Percentiles rank a stretch among this genome's conserved stretches.
Evolutionary conservation across 768 basidiomycete genomes (phyloP).

Genomic region (Dacryopinax primogenitus): DNA sequence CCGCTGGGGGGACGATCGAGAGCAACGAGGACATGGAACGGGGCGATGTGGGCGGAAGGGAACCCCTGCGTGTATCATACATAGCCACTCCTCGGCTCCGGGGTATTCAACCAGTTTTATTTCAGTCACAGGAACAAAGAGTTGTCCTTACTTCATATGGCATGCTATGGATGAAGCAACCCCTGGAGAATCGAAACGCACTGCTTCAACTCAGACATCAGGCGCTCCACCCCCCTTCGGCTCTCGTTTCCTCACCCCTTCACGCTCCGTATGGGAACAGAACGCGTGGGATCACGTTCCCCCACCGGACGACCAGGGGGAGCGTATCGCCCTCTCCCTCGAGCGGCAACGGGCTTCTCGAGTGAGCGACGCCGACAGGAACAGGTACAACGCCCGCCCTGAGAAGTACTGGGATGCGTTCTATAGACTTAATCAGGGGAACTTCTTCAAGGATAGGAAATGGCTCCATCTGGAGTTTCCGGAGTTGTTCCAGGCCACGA

Average conservation of each 20-base stretch:
- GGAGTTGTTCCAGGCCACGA: slow-evolving; percentile 60
- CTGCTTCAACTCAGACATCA: not conserved
- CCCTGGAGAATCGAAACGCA: too few species aligned
- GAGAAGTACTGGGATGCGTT: slow-evolving; percentile 68
- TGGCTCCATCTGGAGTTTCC: slow-evolving; percentile 95
- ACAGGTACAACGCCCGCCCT: slow-evolving; percentile 25
- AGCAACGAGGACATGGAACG: too few species aligned
- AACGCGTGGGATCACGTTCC: slow-evolving; percentile 64
- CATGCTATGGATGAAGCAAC: too few species aligned
- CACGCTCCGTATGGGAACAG: slow-evolving; percentile 1
- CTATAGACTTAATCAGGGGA: slow-evolving; percentile 69
- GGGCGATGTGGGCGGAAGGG: too few species aligned
- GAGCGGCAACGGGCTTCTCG: slow-evolving; percentile 57
- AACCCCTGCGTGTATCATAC: too few species aligned
- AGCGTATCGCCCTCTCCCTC: slow-evolving; percentile 57
- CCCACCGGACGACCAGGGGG: slow-evolving; percentile 65
- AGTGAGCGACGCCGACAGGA: slow-evolving; percentile 41
- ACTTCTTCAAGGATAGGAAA: slow-evolving; percentile 91
- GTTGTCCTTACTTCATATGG: too few species aligned
- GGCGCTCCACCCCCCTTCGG: not conserved
- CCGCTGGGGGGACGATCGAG: too few species aligned
- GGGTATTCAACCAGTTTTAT: too few species aligned
- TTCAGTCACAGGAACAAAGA: too few species aligned
- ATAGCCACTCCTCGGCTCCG: too few species aligned
- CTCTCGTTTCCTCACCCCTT: not conserved